Evolutionary conservation across 78 protist genomes (phyloP).

Genomic region (Trichosphaerium sp.): DNA sequence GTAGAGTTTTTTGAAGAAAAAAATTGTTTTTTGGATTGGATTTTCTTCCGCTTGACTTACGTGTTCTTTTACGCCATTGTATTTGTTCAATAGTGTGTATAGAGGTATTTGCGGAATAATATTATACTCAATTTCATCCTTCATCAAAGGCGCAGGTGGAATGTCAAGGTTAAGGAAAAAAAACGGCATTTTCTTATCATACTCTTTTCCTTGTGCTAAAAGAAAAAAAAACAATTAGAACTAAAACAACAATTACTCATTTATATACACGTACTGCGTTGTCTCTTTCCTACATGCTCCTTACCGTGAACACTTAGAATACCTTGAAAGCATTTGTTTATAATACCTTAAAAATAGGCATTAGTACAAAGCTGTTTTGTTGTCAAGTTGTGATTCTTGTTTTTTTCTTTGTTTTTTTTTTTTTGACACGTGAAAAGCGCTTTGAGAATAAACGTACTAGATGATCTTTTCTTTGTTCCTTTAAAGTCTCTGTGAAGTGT

Average conservation of each 20-base stretch:
- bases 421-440: too few species aligned
- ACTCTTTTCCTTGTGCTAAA: not conserved
- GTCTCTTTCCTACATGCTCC: too few species aligned
- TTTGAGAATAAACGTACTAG: too few species aligned
- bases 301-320: constrained; percentile 16
- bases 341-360: constrained; percentile 16
- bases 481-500: constrained; percentile 21
- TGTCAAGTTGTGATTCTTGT: too few species aligned
- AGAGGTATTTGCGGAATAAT: constrained; percentile 56
- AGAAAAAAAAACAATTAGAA: constrained; percentile 1
- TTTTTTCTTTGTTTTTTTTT: too few species aligned
- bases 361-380: too few species aligned
- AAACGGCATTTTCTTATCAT: not conserved
- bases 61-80: constrained; percentile 40
- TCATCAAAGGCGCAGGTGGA: constrained; percentile 83
- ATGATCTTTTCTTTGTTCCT: constrained; percentile 2
- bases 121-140: constrained; percentile 59
- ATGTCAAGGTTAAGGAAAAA: constrained; percentile 71
- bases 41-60: too few species aligned
- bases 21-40: not conserved
- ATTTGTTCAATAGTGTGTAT: constrained; percentile 51
- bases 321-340: constrained; percentile 55
- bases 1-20: not conserved
- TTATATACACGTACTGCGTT: not conserved
- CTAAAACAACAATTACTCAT: not conserved